These are phyloP conservation scores for Penicillium sp. DNA, from an alignment of 2,329 filamentous ascomycete species.

Conservation along the genomic window DNA sequence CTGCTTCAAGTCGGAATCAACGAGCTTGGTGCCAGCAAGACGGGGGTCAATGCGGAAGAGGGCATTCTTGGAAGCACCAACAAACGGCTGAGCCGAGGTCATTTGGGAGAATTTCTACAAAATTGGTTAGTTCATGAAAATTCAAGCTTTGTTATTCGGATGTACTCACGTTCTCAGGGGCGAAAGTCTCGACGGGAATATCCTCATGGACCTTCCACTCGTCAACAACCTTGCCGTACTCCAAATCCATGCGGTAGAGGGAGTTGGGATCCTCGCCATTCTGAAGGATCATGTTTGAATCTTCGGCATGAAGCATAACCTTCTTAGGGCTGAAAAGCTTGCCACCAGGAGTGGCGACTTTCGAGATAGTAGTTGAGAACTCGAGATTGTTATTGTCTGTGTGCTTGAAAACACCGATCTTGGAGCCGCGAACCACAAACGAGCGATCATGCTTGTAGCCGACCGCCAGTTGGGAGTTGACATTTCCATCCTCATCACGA, in stretches of 20 bases:
- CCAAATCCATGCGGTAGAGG: conserved; percentile 94
- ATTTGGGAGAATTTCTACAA: conserved; percentile 89
- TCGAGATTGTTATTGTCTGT: conserved; percentile 88
- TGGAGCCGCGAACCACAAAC: conserved; percentile 93
- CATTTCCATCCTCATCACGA: conserved; percentile 70
- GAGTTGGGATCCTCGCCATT: conserved; percentile 81
- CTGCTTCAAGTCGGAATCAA: conserved; percentile 90
- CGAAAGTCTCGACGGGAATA: conserved; percentile 87
- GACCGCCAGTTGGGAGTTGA: conserved; percentile 91
- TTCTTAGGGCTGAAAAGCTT: conserved; percentile 91
- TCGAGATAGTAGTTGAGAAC: conserved; percentile 96
- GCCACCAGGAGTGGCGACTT: conserved; percentile 84
- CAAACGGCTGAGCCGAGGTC: conserved; percentile 90
- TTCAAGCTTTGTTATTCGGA: not conserved
- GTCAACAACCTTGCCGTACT: conserved; percentile 96
- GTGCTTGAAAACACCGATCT: conserved; percentile 99
- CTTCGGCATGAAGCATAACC: conserved; percentile 91
- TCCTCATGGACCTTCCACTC: conserved; percentile 99
- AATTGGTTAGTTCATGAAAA: conserved; percentile 26
- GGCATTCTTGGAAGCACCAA: conserved; percentile 89
- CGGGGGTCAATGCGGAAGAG: conserved; percentile 93
- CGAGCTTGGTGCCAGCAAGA: conserved; percentile 84
- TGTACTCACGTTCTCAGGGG: conserved; percentile 71
- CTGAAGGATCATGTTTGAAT: conserved; percentile 85
- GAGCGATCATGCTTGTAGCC: conserved; percentile 97